Evolutionary conservation across 352 stramenopile genomes (phyloP).

Genomic region (Phytophthora podocarpi): DNA sequence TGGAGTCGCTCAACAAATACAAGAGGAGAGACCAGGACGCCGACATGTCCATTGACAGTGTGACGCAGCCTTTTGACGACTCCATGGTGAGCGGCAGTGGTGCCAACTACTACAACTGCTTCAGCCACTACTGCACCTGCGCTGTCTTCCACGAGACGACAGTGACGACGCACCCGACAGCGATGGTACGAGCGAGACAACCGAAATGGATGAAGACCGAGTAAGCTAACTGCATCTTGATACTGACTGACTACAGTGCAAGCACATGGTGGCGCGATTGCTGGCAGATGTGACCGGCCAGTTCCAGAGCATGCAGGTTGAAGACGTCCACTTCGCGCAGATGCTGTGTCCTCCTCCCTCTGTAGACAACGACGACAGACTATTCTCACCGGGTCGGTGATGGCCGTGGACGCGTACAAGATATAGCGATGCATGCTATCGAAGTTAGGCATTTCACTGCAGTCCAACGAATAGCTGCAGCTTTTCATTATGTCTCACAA

Average conservation of each 20-base stretch:
- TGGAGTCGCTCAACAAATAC: conserved; percentile 72
- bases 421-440: too few relatives aligned
- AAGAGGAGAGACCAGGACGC: conserved; percentile 20
- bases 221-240: neutral
- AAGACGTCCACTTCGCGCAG: conserved; percentile 60
- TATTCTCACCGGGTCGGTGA: conserved; percentile 14
- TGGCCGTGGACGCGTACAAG: too few relatives aligned
- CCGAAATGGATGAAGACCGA: neutral
- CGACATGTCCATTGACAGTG: conserved; percentile 13
- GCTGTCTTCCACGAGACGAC: conserved; percentile 53
- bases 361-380: neutral
- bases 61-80: conserved; percentile 54
- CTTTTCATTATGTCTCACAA: too few relatives aligned
- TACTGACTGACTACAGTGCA: too few relatives aligned
- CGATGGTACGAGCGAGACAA: conserved; percentile 54
- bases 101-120: conserved; percentile 77
- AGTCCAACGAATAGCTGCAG: too few relatives aligned
- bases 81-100: conserved; percentile 43
- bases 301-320: conserved; percentile 51
- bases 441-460: too few relatives aligned
- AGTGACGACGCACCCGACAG: conserved; percentile 39
- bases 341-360: conserved; percentile 53
- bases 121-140: conserved; percentile 73
- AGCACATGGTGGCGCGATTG: conserved; percentile 70
- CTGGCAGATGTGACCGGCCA: conserved; percentile 60